Base-by-base conservation (phyloP, 1,284 basidiomycete species). In the Boletellus sp. region DNA sequence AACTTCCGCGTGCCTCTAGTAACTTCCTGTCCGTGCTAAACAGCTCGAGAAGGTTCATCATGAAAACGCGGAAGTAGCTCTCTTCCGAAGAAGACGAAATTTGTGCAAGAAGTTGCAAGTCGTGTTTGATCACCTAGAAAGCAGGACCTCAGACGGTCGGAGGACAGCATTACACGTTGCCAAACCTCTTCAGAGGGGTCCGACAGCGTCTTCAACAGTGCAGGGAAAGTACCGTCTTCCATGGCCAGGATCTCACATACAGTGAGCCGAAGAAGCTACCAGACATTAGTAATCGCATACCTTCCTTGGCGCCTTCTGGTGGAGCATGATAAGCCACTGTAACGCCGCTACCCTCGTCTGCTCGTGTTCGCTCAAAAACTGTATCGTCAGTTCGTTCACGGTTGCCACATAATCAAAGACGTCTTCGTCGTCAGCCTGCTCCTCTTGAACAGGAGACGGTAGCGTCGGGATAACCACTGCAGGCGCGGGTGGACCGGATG, bases 281-380 rank as follows among this genome's bases (percentile, higher is more conserved):
- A 16, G 18, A 22, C n/a, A 33, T 19, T 8, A 18, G 36, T 18
- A 54, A 49, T 10, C 8, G 47, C 68, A 38, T 56, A 88, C 91
- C 81, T 96, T 97, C 70, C 88, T 91, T 0, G 97, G 97, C 18
- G 93, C 92, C 67, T 98, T 98, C 66, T 94, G 89, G 71, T 99
- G 97, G 49, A 99, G 74, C 97, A 99, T 99, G 47, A 97, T 86
- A 30, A 99, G 75, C 97, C 97, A 99, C 72, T 97, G 94, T 58
- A 99, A 74, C 4, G 96, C 94, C 22, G 93, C 92, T 7, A 99
- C 91, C 39, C 96, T 78, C 1, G 97, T 98, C 66, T 97, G 93
- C 63, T 97, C 96, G 65, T 93, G 93, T 69, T 98, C 94, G 69
- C 93, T 95, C 67, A 97, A 68, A 65, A 99, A 94, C 63, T 97